Percentiles rank a stretch among this genome's conserved stretches.
Conservation (phyloP, 2,329 filamentous ascomycete genomes). For the Dissoconium aciculare region DNA sequence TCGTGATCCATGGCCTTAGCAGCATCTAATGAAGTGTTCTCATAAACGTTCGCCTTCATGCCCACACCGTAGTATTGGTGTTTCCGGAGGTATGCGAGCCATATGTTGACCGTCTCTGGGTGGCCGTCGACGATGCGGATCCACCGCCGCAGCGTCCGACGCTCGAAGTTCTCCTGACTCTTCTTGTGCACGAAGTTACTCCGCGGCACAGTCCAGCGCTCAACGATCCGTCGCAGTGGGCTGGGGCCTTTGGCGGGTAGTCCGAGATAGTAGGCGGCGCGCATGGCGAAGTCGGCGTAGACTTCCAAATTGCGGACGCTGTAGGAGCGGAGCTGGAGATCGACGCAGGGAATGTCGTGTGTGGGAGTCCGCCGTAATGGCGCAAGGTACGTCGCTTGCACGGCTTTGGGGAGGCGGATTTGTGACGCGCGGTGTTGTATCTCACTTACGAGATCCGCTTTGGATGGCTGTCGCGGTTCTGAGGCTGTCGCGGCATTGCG, state of each 20-base stretch:
- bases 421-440: conserved; percentile 15
- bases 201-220: conserved; percentile 87
- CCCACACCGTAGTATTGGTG: conserved; percentile 92
- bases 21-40: conserved; percentile 47
- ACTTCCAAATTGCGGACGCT: conserved; percentile 81
- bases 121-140: conserved; percentile 90
- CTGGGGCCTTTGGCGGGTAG: conserved; percentile 75
- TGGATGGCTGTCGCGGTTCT: background rate
- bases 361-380: conserved; percentile 62
- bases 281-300: conserved; percentile 85
- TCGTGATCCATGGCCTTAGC: conserved; percentile 23
- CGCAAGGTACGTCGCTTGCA: conserved; percentile 74
- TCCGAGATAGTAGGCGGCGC: conserved; percentile 84
- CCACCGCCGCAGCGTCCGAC: conserved; percentile 68
- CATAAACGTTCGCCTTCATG: conserved; percentile 97
- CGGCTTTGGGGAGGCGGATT: conserved; percentile 55
- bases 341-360: conserved; percentile 69
- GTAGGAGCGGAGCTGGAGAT: conserved; percentile 87
- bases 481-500: conserved; percentile 6
- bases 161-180: conserved; percentile 92
- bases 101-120: conserved; percentile 74
- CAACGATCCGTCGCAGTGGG: conserved; percentile 69
- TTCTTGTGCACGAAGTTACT: conserved; percentile 94
- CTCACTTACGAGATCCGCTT: conserved; percentile 3
- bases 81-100: conserved; percentile 84